phyloP scores from a whole-genome alignment of 164 flowering plant genomes.

The Cinnamomum chago region DNA sequence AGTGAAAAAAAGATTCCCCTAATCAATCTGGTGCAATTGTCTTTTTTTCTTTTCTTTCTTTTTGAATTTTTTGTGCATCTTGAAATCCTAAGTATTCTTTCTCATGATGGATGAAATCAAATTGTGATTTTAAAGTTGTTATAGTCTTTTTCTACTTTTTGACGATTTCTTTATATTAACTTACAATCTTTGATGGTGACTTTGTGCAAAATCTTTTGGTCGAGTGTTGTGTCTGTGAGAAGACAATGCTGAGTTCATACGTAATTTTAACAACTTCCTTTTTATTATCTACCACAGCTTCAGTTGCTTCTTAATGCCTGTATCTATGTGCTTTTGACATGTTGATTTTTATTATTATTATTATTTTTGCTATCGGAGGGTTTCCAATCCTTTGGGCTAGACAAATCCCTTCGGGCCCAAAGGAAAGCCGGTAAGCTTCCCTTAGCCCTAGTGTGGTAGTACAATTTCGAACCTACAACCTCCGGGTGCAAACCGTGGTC shows the following conservation, averaged over 20 bases:
- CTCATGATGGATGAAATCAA: neutral
- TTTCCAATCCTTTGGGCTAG: no score
- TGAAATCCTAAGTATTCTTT: neutral
- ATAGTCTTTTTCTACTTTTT: neutral
- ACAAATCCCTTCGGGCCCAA: no score
- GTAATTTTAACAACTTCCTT: neutral
- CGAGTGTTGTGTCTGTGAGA: conserved; percentile 97
- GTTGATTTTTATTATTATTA: no score
- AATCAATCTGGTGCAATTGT: neutral
- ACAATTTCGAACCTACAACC: no score
- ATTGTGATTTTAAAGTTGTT: neutral
- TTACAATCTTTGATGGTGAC: conserved; percentile 58
- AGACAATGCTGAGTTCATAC: neutral
- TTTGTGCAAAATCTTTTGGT: conserved; percentile 93
- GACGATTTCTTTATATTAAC: neutral
- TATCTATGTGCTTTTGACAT: neutral
- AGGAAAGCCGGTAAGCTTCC: no score
- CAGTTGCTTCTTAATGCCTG: neutral
- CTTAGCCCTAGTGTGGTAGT: no score
- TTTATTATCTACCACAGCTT: neutral
- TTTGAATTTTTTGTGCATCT: neutral
- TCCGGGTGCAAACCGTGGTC: no score
- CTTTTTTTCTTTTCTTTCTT: no score
- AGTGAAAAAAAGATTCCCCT: neutral
- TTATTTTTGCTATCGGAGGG: no score